Evolutionary conservation across 768 basidiomycete genomes (phyloP), one percentile per base, ranked within the genome.

Genomic region (Daedalea quercina): DNA sequence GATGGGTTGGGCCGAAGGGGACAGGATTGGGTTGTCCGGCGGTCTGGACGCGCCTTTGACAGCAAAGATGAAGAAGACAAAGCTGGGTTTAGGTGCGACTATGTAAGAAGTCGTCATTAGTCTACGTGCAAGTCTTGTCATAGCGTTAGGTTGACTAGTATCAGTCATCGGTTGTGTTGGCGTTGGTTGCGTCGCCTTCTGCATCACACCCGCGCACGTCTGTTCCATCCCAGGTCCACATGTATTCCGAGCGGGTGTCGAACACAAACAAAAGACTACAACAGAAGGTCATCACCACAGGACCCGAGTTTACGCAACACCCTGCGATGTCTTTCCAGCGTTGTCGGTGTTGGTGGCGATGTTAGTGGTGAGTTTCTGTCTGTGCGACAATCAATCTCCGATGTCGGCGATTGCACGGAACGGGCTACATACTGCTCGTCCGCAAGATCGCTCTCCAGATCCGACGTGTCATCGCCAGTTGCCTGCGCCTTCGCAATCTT

Each of bases 1-100:
- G 55, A 96, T 97, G 94, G 94, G 94, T 40, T 95, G 93, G 93
- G 66, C 79, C 2, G 89, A 92, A 60, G 93, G 93, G 0, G 76
- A 81, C 40, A 72, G 77, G 12, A 93, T 95, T 60, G 93, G 93
- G 3, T 58, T 69, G 1, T 69, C 66, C 1, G 73, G 78, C 0
- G 90, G 90, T 0, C 67, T 95, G 51, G 83, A 85, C 23, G 81
- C 69, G 4, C 93, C 93, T 31, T 70, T 96, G 50, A 82, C 82
- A 0, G 93, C 90, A 12, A 79, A 92, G 47, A 85, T 94, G 67
- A 96, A 94, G 70, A 81, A 79, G 54, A 84, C 90, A 17, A 94
- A 90, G 69, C 73, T 86, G 12, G 93, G 93, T 0, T 69, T 96
- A 51, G 93, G 93, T 15, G 90, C 92, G 19, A 59, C 60, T 12